Conservation (phyloP, 306 rosid species). For the Sicyos baderoa region DNA sequence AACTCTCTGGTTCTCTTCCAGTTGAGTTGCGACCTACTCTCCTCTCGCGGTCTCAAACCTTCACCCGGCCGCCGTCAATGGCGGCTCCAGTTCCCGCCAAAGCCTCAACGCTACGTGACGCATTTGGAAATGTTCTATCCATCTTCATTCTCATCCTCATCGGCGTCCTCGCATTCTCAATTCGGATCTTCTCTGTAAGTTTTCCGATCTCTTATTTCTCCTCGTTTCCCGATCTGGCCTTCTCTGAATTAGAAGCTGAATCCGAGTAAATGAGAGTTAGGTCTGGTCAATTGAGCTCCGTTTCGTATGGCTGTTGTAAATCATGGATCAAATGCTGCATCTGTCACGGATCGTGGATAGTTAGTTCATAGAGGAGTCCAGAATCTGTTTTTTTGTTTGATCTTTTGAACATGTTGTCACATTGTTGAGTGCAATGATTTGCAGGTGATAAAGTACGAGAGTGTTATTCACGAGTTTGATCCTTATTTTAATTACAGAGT, state of each 20-base stretch:
- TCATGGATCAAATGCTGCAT: not conserved
- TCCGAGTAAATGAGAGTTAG: conserved; percentile 3
- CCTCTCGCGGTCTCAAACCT: conserved; percentile 26
- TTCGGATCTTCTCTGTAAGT: conserved; percentile 97
- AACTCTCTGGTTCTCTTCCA: conserved; percentile 2
- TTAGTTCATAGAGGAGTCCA: not conserved
- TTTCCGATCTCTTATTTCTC: conserved; percentile 24
- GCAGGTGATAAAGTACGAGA: conserved; percentile 97
- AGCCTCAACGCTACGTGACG: conserved; percentile 47
- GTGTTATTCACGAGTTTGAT: conserved; percentile 95
- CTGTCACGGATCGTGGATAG: not conserved
- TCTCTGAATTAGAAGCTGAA: conserved; percentile 18
- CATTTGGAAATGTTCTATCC: conserved; percentile 76
- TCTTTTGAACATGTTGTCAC: not conserved
- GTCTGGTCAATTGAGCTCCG: not conserved
- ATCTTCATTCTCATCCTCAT: conserved; percentile 81
- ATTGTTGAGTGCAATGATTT: conserved; percentile 24
- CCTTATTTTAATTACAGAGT: conserved; percentile 97
- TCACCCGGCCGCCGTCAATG: conserved; percentile 78
- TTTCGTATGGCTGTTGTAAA: not conserved
- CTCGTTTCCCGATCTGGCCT: conserved; percentile 37
- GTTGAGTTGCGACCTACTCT: conserved; percentile 17
- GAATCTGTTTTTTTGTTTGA: conserved; percentile 4
- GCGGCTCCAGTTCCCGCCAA: conserved; percentile 64
- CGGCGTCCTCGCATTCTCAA: conserved; percentile 98